Percentiles rank a stretch among this genome's conserved stretches.
phyloP scores from a whole-genome alignment of 257 asterid species.

The Fraxinus americana region DNA sequence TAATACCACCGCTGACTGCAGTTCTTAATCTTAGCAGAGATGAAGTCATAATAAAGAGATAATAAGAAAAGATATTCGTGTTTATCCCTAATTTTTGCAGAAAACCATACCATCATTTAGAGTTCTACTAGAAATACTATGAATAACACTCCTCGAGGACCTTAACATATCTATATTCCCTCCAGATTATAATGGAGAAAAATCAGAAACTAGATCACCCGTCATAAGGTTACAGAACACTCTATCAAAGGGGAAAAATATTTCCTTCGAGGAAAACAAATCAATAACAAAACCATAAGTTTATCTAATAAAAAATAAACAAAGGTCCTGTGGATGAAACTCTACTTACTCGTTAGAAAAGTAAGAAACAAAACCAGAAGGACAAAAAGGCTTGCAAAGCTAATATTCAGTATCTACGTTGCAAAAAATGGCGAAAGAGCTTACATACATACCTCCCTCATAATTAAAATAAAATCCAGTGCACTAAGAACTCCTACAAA shows the following conservation, averaged over 20 bases:
- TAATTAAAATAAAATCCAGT: constrained; percentile 81
- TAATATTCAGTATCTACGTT: not conserved
- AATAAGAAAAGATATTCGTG: not conserved
- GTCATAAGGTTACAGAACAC: not conserved
- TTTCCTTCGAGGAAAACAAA: not conserved
- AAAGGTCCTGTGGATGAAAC: constrained; percentile 6
- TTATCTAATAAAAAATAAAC: not conserved
- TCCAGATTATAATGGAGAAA: not conserved
- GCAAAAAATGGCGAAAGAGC: constrained; percentile 15
- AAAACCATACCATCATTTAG: not conserved
- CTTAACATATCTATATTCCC: not conserved
- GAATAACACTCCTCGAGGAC: not conserved
- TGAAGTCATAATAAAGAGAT: not conserved
- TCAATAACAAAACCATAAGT: not conserved
- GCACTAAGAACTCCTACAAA: constrained; percentile 92
- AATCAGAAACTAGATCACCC: not conserved
- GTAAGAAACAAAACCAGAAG: not conserved
- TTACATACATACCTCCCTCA: constrained; percentile 85
- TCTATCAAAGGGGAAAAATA: not conserved
- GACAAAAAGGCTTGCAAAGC: not conserved
- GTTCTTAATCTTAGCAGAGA: not conserved
- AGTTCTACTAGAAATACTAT: not conserved
- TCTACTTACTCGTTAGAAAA: not conserved
- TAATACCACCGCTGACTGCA: too few species aligned
- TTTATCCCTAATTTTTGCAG: not conserved